A percentile compares a stretch with the other conserved stretches of the same genome.
Conservation (phyloP, 2,329 filamentous ascomycete species). For the Rutstroemia sp. region DNA sequence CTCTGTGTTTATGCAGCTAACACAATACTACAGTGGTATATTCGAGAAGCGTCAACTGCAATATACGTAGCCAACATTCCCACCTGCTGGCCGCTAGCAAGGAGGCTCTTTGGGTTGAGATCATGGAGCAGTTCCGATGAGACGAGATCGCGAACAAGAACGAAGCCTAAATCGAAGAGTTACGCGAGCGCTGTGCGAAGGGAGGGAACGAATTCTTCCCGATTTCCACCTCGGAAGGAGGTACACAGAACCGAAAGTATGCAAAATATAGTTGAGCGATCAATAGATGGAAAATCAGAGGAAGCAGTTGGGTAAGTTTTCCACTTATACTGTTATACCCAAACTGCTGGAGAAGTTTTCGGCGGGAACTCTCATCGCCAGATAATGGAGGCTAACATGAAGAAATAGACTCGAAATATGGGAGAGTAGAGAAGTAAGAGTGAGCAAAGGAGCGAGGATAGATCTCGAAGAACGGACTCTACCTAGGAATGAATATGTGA, state of each 20-base stretch:
- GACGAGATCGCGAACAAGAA: background rate
- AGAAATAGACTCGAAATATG: slow-evolving; percentile 1
- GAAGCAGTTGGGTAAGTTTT: background rate
- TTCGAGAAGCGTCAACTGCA: slow-evolving; percentile 45
- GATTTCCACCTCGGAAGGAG: background rate
- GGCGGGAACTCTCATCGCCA: background rate
- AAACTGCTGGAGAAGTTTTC: background rate
- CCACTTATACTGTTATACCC: background rate
- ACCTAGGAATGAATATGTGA: background rate
- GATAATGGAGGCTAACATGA: background rate
- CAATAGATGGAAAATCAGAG: background rate
- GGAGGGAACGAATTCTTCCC: background rate
- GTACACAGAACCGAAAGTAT: background rate
- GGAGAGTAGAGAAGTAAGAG: slow-evolving; percentile 4
- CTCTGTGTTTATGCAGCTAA: background rate
- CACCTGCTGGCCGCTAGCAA: slow-evolving; percentile 38
- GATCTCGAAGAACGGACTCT: background rate
- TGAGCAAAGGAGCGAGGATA: background rate
- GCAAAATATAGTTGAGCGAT: background rate
- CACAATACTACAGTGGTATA: slow-evolving; percentile 38
- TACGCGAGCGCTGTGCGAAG: background rate
- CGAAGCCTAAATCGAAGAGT: background rate
- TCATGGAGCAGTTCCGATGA: background rate
- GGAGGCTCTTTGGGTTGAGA: slow-evolving; percentile 1
- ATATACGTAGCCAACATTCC: slow-evolving; percentile 47